phyloP scores from a whole-genome alignment of 192 early-diverging fungal species.

The Mortierella antarctica region DNA sequence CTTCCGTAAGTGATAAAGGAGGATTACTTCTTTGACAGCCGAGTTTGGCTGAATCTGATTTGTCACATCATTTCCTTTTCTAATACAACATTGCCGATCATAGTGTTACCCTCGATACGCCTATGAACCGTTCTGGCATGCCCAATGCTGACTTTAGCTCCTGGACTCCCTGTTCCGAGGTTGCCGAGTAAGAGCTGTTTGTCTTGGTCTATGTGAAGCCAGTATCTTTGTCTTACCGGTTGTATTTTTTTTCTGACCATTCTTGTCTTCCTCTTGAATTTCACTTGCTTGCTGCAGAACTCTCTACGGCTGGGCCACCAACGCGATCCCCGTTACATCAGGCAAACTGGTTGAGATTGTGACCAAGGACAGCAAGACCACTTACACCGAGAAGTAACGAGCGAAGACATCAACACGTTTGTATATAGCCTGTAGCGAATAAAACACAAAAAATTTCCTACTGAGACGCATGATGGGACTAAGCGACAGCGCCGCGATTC shows the following conservation, averaged over 20 bases:
- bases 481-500: neutral
- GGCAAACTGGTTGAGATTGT: conserved; percentile 73
- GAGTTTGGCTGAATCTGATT: neutral
- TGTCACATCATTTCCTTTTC: conserved; percentile 18
- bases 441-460: neutral
- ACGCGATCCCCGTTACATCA: conserved; percentile 54
- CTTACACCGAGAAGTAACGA: conserved; percentile 60
- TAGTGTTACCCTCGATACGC: conserved; percentile 88
- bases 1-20: conserved; percentile 63
- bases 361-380: conserved; percentile 69
- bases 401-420: neutral
- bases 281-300: conserved; percentile 34
- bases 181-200: conserved; percentile 67
- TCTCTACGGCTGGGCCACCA: conserved; percentile 69
- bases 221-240: neutral
- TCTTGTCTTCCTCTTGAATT: neutral
- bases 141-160: conserved; percentile 82
- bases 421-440: neutral
- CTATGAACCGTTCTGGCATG: conserved; percentile 89
- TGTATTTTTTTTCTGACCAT: neutral
- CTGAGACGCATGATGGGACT: neutral
- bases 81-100: conserved; percentile 5
- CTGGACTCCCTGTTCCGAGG: conserved; percentile 84
- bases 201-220: neutral
- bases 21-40: neutral